These are phyloP conservation scores for Aspergillus versicolor DNA, from an alignment of 2,329 filamentous ascomycete genomes.

Conservation along the genomic window DNA sequence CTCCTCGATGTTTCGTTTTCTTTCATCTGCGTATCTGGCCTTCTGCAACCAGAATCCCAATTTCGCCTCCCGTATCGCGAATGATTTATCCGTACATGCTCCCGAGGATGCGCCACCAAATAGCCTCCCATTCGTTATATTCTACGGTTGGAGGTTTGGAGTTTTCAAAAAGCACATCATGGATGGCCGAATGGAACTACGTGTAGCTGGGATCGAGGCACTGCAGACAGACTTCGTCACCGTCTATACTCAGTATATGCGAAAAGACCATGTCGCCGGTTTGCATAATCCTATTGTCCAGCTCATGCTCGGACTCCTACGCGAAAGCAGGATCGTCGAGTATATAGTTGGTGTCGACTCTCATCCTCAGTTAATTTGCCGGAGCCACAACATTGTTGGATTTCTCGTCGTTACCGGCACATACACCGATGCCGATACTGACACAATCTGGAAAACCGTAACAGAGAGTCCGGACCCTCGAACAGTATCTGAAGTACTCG, in stretches of 20 bases:
- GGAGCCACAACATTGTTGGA: slow-evolving; percentile 79
- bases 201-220: slow-evolving; percentile 72
- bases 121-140: slow-evolving; percentile 36
- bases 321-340: slow-evolving; percentile 69
- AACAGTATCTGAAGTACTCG: slow-evolving; percentile 75
- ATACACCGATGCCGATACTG: slow-evolving; percentile 70
- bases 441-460: slow-evolving; percentile 81
- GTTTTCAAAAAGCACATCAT: slow-evolving; percentile 70
- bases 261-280: slow-evolving; percentile 41
- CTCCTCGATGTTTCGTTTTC: slow-evolving; percentile 33
- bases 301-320: slow-evolving; percentile 68
- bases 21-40: slow-evolving; percentile 31
- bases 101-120: slow-evolving; percentile 27
- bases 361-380: slow-evolving; percentile 82
- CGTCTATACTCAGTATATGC: slow-evolving; percentile 62
- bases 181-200: slow-evolving; percentile 86
- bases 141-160: slow-evolving; percentile 66
- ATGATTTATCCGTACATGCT: slow-evolving; percentile 36
- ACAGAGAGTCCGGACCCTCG: slow-evolving; percentile 78
- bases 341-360: slow-evolving; percentile 90
- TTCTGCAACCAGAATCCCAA: slow-evolving; percentile 31
- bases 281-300: slow-evolving; percentile 57
- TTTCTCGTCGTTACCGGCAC: slow-evolving; percentile 79
- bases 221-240: slow-evolving; percentile 70
- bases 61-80: slow-evolving; percentile 34